Percentiles rank a stretch among this genome's conserved stretches.
phyloP scores from a whole-genome alignment of 495 filamentous ascomycete genomes.

The Daldinia concentrica region DNA sequence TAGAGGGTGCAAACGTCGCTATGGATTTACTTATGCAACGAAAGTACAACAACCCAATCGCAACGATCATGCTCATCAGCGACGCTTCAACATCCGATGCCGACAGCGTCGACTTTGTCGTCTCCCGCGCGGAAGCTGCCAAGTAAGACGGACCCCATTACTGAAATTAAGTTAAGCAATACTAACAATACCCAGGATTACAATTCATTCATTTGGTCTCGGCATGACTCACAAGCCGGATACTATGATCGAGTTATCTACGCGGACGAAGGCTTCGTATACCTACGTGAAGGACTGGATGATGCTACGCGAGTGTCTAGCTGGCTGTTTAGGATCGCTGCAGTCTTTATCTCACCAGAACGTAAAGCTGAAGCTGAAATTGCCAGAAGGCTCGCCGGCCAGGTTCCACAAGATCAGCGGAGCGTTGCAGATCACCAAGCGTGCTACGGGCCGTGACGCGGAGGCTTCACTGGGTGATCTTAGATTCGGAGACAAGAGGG shows the following conservation, averaged over 20 bases:
- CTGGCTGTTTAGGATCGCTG: constrained; percentile 91
- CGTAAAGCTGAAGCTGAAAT: constrained; percentile 91
- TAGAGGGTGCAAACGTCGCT: constrained; percentile 97
- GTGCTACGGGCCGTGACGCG: constrained; percentile 94
- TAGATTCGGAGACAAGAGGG: constrained; percentile 95
- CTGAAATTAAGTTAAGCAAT: not conserved
- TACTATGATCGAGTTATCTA: constrained; percentile 97
- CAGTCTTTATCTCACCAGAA: constrained; percentile 99
- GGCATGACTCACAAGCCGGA: constrained; percentile 98
- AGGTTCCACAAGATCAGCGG: constrained; percentile 99
- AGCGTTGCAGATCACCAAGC: constrained; percentile 95
- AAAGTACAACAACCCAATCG: constrained; percentile 94
- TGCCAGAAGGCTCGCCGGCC: constrained; percentile 96
- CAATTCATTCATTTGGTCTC: constrained; percentile 95
- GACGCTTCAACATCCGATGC: constrained; percentile 97
- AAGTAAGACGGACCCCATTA: constrained; percentile 69
- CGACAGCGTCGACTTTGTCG: constrained; percentile 97
- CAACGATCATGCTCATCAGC: constrained; percentile 96
- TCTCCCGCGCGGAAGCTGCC: constrained; percentile 95
- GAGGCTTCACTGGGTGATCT: constrained; percentile 94
- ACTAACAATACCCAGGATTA: constrained; percentile 67
- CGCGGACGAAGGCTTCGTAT: constrained; percentile 94
- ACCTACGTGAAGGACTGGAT: constrained; percentile 99
- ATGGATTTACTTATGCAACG: constrained; percentile 99
- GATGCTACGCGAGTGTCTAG: constrained; percentile 98